These are phyloP conservation scores for Myxozyma neglecta DNA, from an alignment of 805 yeast species.

Conservation along the genomic window DNA sequence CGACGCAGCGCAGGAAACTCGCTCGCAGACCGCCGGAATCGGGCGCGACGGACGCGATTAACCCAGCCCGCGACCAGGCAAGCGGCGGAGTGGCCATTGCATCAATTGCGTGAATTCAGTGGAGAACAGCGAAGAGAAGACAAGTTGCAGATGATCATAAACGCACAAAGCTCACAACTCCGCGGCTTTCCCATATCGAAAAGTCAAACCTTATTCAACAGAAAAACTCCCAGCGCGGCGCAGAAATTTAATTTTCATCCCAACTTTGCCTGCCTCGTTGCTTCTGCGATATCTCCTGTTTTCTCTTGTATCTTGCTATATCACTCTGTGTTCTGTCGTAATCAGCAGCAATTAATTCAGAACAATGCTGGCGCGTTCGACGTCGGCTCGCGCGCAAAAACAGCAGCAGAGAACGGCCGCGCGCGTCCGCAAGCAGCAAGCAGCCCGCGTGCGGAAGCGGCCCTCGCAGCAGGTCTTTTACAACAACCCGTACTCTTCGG, in stretches of 20 bases:
- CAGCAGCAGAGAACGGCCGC: neutral
- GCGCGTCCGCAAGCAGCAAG: constrained; percentile 11
- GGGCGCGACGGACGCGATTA: constrained; percentile 26
- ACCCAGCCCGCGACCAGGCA: constrained; percentile 34
- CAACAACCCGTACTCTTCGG: constrained; percentile 27
- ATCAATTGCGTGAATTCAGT: too few relatives aligned
- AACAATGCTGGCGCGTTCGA: too few relatives aligned
- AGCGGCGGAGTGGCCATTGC: neutral
- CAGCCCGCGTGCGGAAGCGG: neutral
- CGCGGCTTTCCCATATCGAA: neutral
- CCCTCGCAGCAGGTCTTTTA: neutral
- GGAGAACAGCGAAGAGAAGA: too few relatives aligned
- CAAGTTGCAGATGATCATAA: constrained; percentile 9
- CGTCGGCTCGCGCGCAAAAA: too few relatives aligned
- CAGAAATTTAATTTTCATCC: too few relatives aligned
- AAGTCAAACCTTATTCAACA: too few relatives aligned
- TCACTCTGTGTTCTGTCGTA: too few relatives aligned
- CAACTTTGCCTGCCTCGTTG: too few relatives aligned
- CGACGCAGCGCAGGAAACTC: constrained; percentile 43
- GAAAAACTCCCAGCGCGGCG: too few relatives aligned
- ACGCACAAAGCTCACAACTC: neutral
- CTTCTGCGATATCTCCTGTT: too few relatives aligned
- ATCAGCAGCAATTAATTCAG: too few relatives aligned
- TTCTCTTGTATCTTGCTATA: too few relatives aligned
- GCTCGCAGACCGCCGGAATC: constrained; percentile 11